Conservation (phyloP, 2,329 filamentous ascomycete genomes). For the Apiospora phragmitis region DNA sequence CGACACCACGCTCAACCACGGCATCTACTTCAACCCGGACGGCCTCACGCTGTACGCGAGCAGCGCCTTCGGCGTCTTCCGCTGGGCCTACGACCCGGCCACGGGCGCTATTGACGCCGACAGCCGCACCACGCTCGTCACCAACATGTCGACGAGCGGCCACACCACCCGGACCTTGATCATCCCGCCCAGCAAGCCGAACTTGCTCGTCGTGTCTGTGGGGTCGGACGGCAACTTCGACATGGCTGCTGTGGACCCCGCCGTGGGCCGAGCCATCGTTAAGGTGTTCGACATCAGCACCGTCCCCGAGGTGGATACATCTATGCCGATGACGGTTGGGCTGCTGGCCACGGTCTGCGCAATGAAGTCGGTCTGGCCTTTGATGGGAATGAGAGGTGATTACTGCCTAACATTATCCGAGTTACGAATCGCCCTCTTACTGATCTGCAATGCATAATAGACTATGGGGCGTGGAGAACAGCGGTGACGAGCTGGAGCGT, state of each 20-base stretch:
- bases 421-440: background rate
- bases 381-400: conserved; percentile 39
- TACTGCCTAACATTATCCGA: background rate
- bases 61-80: conserved; percentile 47
- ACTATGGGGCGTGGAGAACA: conserved; percentile 61
- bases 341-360: conserved; percentile 57
- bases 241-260: conserved; percentile 40
- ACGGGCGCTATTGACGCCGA: conserved; percentile 37
- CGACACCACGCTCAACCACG: conserved; percentile 39
- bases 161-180: conserved; percentile 60
- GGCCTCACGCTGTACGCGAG: conserved; percentile 43
- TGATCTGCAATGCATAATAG: conserved; percentile 15
- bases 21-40: conserved; percentile 38
- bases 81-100: conserved; percentile 55
- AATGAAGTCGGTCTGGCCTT: conserved; percentile 58
- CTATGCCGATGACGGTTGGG: conserved; percentile 39
- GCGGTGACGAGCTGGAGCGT: conserved; percentile 58
- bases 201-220: conserved; percentile 55
- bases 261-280: conserved; percentile 55
- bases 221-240: conserved; percentile 60
- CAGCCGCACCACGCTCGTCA: conserved; percentile 45
- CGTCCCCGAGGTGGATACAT: conserved; percentile 32
- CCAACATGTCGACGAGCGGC: conserved; percentile 51
- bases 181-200: conserved; percentile 47
- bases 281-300: conserved; percentile 43